Conservation (phyloP, 352 stramenopile species). For the Blastocystis sp. region DNA sequence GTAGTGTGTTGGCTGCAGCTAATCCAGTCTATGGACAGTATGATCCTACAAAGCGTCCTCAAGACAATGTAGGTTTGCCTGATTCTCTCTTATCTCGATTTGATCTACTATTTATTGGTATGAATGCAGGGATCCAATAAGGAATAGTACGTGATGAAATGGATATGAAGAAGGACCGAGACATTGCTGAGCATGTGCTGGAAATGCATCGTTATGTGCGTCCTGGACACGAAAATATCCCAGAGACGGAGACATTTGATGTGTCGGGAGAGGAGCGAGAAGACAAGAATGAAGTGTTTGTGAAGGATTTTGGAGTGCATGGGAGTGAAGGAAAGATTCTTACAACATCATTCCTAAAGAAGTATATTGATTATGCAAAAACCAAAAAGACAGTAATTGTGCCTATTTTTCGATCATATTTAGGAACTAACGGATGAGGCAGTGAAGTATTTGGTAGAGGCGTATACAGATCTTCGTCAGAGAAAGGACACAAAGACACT, state of each 20-base stretch:
- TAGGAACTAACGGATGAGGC: conserved; percentile 75
- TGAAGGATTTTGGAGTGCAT: conserved; percentile 66
- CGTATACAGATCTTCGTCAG: conserved; percentile 90
- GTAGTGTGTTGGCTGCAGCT: conserved; percentile 88
- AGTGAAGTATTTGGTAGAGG: conserved; percentile 84
- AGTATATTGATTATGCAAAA: conserved; percentile 99
- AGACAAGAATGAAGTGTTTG: conserved; percentile 65
- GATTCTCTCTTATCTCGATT: conserved; percentile 99
- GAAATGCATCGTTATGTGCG: conserved; percentile 86
- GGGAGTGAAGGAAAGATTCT: conserved; percentile 72
- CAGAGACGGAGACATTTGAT: conserved; percentile 73
- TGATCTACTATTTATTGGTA: conserved; percentile 95
- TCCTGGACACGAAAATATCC: conserved; percentile 76
- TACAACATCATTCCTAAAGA: conserved; percentile 91
- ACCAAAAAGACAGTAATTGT: conserved; percentile 65
- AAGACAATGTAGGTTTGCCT: conserved; percentile 96
- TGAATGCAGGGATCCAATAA: neutral
- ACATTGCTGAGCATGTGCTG: conserved; percentile 93
- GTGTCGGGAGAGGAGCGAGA: conserved; percentile 71
- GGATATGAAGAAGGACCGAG: conserved; percentile 73
- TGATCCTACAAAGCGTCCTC: conserved; percentile 88
- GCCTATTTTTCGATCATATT: conserved; percentile 65
- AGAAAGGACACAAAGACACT: conserved; percentile 85
- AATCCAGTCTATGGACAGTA: conserved; percentile 99
- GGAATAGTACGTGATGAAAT: conserved; percentile 56